A percentile compares a stretch with the other conserved stretches of the same genome.
These are phyloP conservation scores for Trypanosoma rangeli DNA, from an alignment of 208 protist species.

Conservation along the genomic window DNA sequence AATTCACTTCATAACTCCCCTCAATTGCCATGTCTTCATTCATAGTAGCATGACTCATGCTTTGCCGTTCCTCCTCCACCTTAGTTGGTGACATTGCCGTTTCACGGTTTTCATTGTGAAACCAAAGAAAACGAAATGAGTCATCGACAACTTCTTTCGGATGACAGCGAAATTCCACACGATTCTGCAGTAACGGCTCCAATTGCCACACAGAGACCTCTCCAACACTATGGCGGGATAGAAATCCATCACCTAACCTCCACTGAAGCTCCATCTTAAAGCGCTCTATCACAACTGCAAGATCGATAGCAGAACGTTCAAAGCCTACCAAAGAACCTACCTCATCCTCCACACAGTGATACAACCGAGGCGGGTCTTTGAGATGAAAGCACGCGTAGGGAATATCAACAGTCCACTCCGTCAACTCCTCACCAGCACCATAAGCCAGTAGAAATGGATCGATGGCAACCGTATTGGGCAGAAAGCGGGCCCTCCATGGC, in stretches of 20 bases:
- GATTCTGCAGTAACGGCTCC: not conserved
- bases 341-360: conserved; percentile 10
- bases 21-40: not conserved
- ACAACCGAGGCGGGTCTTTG: conserved; percentile 1
- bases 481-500: conserved; percentile 26
- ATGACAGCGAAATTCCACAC: conserved; percentile 4
- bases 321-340: not conserved
- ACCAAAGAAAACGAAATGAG: conserved; percentile 23
- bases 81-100: too few species aligned
- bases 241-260: conserved; percentile 16
- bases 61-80: not conserved
- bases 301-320: conserved; percentile 21
- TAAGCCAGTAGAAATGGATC: conserved; percentile 15
- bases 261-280: conserved; percentile 18
- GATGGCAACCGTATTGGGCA: not conserved
- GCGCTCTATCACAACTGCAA: conserved; percentile 16
- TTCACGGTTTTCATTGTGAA: conserved; percentile 4
- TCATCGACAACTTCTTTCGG: conserved; percentile 9
- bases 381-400: conserved; percentile 16
- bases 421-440: conserved; percentile 3
- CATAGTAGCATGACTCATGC: not conserved
- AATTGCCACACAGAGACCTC: conserved; percentile 23
- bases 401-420: conserved; percentile 16
- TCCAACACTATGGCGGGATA: conserved; percentile 4
- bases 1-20: not conserved